Evolutionary conservation across 768 basidiomycete species (phyloP).

Genomic region (Lentinula detonsa): DNA sequence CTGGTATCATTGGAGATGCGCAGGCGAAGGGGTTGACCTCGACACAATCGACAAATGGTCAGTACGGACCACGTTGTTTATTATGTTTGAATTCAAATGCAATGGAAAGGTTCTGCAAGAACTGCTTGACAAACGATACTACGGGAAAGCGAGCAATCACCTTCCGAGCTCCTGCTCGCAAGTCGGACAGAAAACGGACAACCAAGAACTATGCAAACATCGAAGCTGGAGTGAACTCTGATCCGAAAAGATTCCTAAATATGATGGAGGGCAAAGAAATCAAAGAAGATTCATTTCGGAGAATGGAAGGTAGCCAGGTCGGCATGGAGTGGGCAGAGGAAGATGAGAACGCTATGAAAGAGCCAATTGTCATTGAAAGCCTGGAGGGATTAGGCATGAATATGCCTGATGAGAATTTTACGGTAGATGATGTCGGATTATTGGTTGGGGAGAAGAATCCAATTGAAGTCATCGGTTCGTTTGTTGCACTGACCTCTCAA

Average conservation of each 20-base stretch:
- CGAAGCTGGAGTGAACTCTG: slow-evolving; percentile 57
- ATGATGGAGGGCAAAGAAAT: slow-evolving; percentile 66
- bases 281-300: slow-evolving; percentile 55
- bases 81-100: slow-evolving; percentile 1
- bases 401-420: slow-evolving; percentile 70
- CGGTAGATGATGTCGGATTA: slow-evolving; percentile 76
- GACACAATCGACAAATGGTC: slow-evolving; percentile 77
- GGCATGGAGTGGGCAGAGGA: slow-evolving; percentile 67
- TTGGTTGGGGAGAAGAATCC: slow-evolving; percentile 72
- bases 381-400: slow-evolving; percentile 86
- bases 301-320: slow-evolving; percentile 64
- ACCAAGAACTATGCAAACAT: slow-evolving; percentile 78
- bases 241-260: slow-evolving; percentile 61
- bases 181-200: slow-evolving; percentile 70
- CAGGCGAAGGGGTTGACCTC: slow-evolving; percentile 57
- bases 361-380: slow-evolving; percentile 75
- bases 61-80: slow-evolving; percentile 18
- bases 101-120: slow-evolving; percentile 57
- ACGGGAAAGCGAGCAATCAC: slow-evolving; percentile 53
- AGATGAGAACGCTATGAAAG: slow-evolving; percentile 68
- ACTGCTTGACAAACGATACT: slow-evolving; percentile 56
- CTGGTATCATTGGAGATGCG: slow-evolving; percentile 85
- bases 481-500: neutral
- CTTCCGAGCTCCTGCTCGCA: slow-evolving; percentile 71
- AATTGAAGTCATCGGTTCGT: slow-evolving; percentile 87